Evolutionary conservation across 1,139 yeast species (phyloP).

Genomic region (Entelexis sorbosivorans): DNA sequence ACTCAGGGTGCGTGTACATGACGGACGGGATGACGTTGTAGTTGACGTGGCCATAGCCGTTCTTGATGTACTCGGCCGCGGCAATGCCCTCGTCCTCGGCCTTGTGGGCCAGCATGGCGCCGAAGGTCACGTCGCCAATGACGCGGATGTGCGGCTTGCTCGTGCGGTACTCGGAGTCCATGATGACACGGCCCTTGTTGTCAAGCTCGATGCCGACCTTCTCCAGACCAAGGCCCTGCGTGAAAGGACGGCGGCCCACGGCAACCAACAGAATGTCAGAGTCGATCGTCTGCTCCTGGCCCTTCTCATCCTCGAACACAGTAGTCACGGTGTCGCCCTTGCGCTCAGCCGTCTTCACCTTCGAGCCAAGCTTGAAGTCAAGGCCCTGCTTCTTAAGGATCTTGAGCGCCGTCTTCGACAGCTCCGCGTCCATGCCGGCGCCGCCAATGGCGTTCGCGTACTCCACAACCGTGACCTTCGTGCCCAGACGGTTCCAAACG

Average conservation of each 20-base stretch:
- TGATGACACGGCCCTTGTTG: constrained; percentile 83
- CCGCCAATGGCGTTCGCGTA: constrained; percentile 83
- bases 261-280: constrained; percentile 94
- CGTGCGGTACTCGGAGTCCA: constrained; percentile 88
- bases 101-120: constrained; percentile 99
- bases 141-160: constrained; percentile 89
- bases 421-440: constrained; percentile 94
- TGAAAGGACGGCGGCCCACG: constrained; percentile 97
- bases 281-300: constrained; percentile 64
- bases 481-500: constrained; percentile 89
- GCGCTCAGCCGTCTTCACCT: constrained; percentile 77
- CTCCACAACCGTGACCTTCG: constrained; percentile 91
- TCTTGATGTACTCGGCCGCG: constrained; percentile 87
- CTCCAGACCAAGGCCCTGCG: constrained; percentile 82
- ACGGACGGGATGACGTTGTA: constrained; percentile 96
- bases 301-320: constrained; percentile 80
- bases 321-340: constrained; percentile 88
- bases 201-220: constrained; percentile 81
- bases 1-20: constrained; percentile 98
- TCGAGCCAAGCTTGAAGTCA: constrained; percentile 84
- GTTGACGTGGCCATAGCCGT: constrained; percentile 96
- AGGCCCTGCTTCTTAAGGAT: constrained; percentile 89
- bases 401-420: constrained; percentile 80
- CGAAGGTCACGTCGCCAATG: constrained; percentile 96
- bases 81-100: constrained; percentile 99